phyloP scores from a whole-genome alignment of 2,329 filamentous ascomycete species.

The Trichoderma sp. region DNA sequence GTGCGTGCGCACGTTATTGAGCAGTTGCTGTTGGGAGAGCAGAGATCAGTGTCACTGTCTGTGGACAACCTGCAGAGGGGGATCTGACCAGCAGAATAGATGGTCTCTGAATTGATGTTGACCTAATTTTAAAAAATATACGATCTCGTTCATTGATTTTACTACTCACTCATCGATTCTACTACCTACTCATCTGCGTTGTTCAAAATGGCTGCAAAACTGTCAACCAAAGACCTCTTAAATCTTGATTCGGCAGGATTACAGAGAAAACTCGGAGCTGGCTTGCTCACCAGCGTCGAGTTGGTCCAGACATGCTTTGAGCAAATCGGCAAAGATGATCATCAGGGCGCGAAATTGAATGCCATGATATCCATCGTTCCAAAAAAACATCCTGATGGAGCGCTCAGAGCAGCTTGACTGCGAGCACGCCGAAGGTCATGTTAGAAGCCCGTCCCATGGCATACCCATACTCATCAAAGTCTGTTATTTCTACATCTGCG shows the following conservation, averaged over 20 bases:
- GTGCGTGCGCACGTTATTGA: too few relatives aligned
- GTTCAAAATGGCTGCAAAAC: not conserved
- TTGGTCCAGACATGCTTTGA: not conserved
- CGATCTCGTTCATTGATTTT: too few relatives aligned
- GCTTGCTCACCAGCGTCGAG: not conserved
- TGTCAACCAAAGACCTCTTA: not conserved
- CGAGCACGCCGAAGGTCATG: not conserved
- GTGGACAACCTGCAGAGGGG: too few relatives aligned
- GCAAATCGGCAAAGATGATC: not conserved
- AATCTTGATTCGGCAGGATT: not conserved
- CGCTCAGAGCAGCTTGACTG: not conserved
- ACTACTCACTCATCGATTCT: not conserved
- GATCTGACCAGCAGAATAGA: too few relatives aligned
- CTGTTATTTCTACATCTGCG: not conserved
- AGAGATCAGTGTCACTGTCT: too few relatives aligned
- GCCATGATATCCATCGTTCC: not conserved
- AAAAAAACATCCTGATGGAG: not conserved
- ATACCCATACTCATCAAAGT: not conserved
- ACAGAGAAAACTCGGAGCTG: not conserved
- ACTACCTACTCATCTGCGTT: too few relatives aligned
- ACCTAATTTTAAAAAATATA: too few relatives aligned
- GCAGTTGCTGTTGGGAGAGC: too few relatives aligned
- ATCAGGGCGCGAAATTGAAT: not conserved
- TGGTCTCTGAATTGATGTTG: too few relatives aligned
- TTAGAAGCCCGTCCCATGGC: not conserved